These are phyloP conservation scores for Termitomyces sp. DNA, from an alignment of 768 basidiomycete species.

Conservation along the genomic window DNA sequence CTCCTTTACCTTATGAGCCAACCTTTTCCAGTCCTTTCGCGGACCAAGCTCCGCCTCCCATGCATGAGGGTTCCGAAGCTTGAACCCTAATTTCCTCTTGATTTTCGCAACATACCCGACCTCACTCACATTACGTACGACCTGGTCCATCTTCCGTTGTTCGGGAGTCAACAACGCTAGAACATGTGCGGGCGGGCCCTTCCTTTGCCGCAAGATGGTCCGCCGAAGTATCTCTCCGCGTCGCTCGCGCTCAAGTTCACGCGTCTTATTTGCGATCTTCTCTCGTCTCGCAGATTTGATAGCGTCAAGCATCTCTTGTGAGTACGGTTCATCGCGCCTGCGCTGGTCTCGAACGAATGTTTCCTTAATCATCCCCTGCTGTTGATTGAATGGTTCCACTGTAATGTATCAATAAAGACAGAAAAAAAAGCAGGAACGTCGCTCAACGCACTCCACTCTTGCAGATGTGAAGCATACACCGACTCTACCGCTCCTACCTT, in stretches of 20 bases:
- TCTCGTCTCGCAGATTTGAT: conserved; percentile 54
- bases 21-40: conserved; percentile 21
- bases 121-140: conserved; percentile 50
- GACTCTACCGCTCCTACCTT: background rate
- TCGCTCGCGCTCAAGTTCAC: conserved; percentile 53
- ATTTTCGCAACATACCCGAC: conserved; percentile 68
- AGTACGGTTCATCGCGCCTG: conserved; percentile 37
- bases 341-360: conserved; percentile 33
- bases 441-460: conserved; percentile 37
- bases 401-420: background rate
- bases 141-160: conserved; percentile 41
- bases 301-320: conserved; percentile 41
- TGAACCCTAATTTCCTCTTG: conserved; percentile 52
- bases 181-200: conserved; percentile 63
- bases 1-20: conserved; percentile 19
- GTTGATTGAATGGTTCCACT: conserved; percentile 34
- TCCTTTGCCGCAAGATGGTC: conserved; percentile 40
- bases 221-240: conserved; percentile 53
- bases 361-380: conserved; percentile 23
- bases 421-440: background rate
- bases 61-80: conserved; percentile 33
- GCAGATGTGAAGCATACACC: conserved; percentile 9
- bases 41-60: conserved; percentile 28
- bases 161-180: conserved; percentile 45
- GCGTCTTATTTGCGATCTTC: conserved; percentile 61